phyloP scores from a whole-genome alignment of 176 grass and related monocot species.

The Musa itinerans region DNA sequence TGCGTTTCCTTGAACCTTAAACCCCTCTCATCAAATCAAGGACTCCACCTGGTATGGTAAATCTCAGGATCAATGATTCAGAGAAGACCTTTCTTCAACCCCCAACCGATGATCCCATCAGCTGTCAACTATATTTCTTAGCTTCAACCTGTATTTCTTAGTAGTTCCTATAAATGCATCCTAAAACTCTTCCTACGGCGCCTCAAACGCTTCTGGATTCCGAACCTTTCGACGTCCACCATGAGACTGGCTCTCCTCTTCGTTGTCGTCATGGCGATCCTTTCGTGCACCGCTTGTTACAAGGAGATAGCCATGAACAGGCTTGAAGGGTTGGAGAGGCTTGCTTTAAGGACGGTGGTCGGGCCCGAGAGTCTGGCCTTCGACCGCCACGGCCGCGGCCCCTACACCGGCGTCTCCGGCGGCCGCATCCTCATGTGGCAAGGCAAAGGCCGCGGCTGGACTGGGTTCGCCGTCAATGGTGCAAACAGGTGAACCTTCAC shows the following conservation, averaged over 20 bases:
- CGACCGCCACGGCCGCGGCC: conserved; percentile 52
- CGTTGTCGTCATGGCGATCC: neutral
- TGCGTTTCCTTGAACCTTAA: too few species aligned
- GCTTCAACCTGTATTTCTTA: too few species aligned
- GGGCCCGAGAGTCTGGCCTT: conserved; percentile 92
- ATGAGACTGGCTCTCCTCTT: conserved; percentile 1
- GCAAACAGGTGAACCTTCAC: conserved; percentile 14
- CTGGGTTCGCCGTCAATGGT: conserved; percentile 57
- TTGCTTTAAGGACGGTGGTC: conserved; percentile 33
- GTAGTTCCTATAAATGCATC: too few species aligned
- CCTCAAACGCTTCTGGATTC: too few species aligned
- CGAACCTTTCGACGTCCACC: too few species aligned
- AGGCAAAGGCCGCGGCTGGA: conserved; percentile 35
- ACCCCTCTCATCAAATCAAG: too few species aligned
- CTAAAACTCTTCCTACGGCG: too few species aligned
- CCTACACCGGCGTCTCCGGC: conserved; percentile 77
- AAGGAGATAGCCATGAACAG: conserved; percentile 38
- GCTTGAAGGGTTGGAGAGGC: conserved; percentile 6
- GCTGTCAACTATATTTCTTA: too few species aligned
- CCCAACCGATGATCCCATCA: too few species aligned
- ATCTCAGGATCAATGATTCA: too few species aligned
- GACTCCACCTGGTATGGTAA: too few species aligned
- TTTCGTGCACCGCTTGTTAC: conserved; percentile 8
- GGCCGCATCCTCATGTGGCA: conserved; percentile 73
- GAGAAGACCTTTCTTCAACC: too few species aligned